Evolutionary conservation across 2,329 filamentous ascomycete species (phyloP).

Genomic region (Exophiala aquamarina): DNA sequence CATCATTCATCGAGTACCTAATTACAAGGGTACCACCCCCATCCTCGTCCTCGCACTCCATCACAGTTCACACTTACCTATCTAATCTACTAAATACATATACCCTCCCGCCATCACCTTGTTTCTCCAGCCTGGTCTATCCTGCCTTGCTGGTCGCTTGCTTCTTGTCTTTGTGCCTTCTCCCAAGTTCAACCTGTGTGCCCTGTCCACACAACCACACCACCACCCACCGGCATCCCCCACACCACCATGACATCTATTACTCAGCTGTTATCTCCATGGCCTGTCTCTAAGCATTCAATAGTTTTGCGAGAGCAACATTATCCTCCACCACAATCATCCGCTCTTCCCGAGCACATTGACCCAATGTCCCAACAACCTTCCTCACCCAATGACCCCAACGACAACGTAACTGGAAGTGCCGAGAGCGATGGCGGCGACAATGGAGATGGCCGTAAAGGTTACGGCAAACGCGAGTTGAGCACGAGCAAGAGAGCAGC

Average conservation of each 20-base stretch:
- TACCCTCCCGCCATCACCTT: slow-evolving; percentile 18
- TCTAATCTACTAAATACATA: slow-evolving; percentile 19
- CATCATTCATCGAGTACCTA: slow-evolving; percentile 13
- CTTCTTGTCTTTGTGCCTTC: slow-evolving; percentile 8
- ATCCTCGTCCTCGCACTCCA: slow-evolving; percentile 2
- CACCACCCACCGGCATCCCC: too few relatives aligned
- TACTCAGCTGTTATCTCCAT: slow-evolving; percentile 29
- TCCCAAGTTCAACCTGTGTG: neutral
- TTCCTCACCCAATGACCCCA: slow-evolving; percentile 18
- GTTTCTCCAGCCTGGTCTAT: slow-evolving; percentile 18
- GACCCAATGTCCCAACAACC: slow-evolving; percentile 22
- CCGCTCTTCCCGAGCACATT: slow-evolving; percentile 16
- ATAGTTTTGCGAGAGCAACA: slow-evolving; percentile 30
- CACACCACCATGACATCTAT: slow-evolving; percentile 28
- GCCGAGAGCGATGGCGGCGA: slow-evolving; percentile 48
- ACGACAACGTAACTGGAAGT: slow-evolving; percentile 26
- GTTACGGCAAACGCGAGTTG: slow-evolving; percentile 75
- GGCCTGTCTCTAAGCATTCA: slow-evolving; percentile 29
- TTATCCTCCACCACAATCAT: slow-evolving; percentile 22
- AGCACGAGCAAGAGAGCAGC: slow-evolving; percentile 95
- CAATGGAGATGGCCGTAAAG: slow-evolving; percentile 63
- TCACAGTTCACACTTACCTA: slow-evolving; percentile 3
- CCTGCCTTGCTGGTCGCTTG: slow-evolving; percentile 8
- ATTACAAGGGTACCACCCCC: slow-evolving; percentile 18
- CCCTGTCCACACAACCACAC: too few relatives aligned